Evolutionary conservation across 2,329 filamentous ascomycete genomes (phyloP).

Genomic region (Mycogone perniciosa): DNA sequence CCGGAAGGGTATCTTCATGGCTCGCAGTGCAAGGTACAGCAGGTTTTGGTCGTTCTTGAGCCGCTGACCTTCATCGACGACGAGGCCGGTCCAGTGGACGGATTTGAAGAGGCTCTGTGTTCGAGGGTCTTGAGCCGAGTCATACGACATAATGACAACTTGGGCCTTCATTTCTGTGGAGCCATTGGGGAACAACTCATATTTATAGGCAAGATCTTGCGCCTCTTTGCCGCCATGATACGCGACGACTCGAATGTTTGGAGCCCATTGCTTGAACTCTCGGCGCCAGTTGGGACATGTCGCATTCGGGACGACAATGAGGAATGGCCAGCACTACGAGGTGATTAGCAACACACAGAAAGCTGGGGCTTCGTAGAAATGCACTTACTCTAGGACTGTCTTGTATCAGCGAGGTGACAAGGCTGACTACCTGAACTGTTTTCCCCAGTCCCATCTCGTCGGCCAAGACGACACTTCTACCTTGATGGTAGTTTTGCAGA

Average conservation of each 20-base stretch:
- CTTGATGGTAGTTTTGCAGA: constrained; percentile 77
- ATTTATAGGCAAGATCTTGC: constrained; percentile 68
- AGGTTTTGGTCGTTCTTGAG: constrained; percentile 87
- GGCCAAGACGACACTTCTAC: constrained; percentile 82
- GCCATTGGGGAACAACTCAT: constrained; percentile 74
- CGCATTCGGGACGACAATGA: constrained; percentile 88
- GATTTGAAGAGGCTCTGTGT: constrained; percentile 59
- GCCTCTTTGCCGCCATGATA: constrained; percentile 76
- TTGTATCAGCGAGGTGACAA: constrained; percentile 68
- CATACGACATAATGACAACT: constrained; percentile 91
- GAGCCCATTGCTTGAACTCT: constrained; percentile 91
- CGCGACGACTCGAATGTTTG: constrained; percentile 78
- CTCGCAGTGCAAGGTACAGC: constrained; percentile 67
- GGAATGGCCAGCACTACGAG: constrained; percentile 74
- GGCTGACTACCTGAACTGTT: constrained; percentile 84
- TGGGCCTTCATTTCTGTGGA: constrained; percentile 72
- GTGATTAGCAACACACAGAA: constrained; percentile 11
- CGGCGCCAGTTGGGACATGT: constrained; percentile 97
- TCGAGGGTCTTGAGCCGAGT: constrained; percentile 70
- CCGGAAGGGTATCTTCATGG: constrained; percentile 74
- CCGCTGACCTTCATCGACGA: constrained; percentile 93
- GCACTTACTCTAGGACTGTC: constrained; percentile 46
- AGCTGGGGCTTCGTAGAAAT: not conserved
- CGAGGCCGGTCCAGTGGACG: constrained; percentile 77
- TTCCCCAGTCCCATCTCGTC: constrained; percentile 99